Evolutionary conservation across 495 filamentous ascomycete species (phyloP).

Genomic region (Lophium mytilinum): DNA sequence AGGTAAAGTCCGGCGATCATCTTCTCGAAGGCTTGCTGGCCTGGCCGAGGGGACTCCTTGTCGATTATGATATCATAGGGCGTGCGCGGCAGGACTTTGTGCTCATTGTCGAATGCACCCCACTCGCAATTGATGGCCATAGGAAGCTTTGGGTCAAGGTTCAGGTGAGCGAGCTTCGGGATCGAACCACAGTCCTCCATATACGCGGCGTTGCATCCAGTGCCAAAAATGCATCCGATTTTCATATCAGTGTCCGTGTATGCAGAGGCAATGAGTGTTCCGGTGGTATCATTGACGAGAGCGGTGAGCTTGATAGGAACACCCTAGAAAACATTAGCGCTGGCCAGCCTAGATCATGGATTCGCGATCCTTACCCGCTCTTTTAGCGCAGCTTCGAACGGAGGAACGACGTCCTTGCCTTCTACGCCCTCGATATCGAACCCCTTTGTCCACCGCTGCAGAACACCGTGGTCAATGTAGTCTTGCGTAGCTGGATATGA

Average conservation of each 20-base stretch:
- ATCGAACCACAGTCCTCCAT: slow-evolving; percentile 89
- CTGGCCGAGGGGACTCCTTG: slow-evolving; percentile 85
- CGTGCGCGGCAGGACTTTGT: slow-evolving; percentile 82
- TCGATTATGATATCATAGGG: slow-evolving; percentile 80
- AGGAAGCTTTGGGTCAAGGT: slow-evolving; percentile 77
- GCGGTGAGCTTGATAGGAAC: slow-evolving; percentile 91
- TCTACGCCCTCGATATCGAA: slow-evolving; percentile 97
- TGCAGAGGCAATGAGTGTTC: slow-evolving; percentile 94
- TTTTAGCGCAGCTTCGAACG: slow-evolving; percentile 75
- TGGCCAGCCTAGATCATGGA: slow-evolving; percentile 1
- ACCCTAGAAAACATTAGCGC: slow-evolving; percentile 42
- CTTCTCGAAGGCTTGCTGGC: slow-evolving; percentile 95
- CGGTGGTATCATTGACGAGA: slow-evolving; percentile 95
- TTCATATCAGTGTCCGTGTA: slow-evolving; percentile 89
- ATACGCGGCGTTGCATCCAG: slow-evolving; percentile 96
- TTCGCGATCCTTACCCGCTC: slow-evolving; percentile 52
- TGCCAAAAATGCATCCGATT: slow-evolving; percentile 98
- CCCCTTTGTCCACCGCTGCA: slow-evolving; percentile 98
- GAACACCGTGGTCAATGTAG: slow-evolving; percentile 89
- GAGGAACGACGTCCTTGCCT: slow-evolving; percentile 87
- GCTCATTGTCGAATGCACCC: slow-evolving; percentile 97
- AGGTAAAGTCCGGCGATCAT: slow-evolving; percentile 96
- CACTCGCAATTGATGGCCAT: slow-evolving; percentile 99
- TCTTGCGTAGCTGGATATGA: slow-evolving; percentile 95
- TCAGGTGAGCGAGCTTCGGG: slow-evolving; percentile 89